phyloP scores from a whole-genome alignment of 2,329 filamentous ascomycete genomes.

The Talaromyces marneffei region DNA sequence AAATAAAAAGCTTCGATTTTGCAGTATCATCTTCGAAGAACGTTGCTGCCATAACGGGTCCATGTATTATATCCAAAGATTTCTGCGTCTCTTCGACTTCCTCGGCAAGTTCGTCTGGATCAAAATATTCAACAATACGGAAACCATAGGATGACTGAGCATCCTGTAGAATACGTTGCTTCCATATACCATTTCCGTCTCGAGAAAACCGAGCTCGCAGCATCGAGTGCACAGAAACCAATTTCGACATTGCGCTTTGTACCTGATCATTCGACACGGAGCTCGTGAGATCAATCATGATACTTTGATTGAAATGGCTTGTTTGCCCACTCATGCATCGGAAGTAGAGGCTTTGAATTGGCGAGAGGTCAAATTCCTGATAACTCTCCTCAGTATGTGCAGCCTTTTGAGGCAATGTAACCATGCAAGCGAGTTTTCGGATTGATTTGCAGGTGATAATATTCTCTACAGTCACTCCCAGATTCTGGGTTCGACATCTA shows the following conservation, averaged over 20 bases:
- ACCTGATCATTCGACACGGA: slow-evolving; percentile 3
- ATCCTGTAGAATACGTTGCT: slow-evolving; percentile 13
- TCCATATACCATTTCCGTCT: slow-evolving; percentile 17
- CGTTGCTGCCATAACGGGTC: slow-evolving; percentile 8
- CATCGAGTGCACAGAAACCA: slow-evolving; percentile 20
- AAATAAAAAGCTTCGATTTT: slow-evolving; percentile 15
- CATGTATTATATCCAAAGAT: slow-evolving; percentile 10
- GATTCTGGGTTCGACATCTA: slow-evolving; percentile 14
- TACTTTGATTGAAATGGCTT: slow-evolving; percentile 22
- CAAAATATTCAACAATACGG: slow-evolving; percentile 1
- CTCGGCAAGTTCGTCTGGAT: slow-evolving; percentile 6
- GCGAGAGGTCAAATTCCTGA: slow-evolving; percentile 20
- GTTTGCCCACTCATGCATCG: slow-evolving; percentile 15
- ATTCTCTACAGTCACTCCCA: slow-evolving; percentile 15
- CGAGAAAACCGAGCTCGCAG: slow-evolving; percentile 20
- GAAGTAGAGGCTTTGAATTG: slow-evolving; percentile 22
- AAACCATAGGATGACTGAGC: slow-evolving; percentile 7
- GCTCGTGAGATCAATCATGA: slow-evolving; percentile 12
- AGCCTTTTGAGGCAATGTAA: slow-evolving; percentile 10
- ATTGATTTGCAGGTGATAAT: slow-evolving; percentile 17
- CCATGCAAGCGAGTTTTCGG: slow-evolving; percentile 14
- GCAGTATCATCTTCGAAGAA: slow-evolving; percentile 1
- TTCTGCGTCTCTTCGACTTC: slow-evolving; percentile 11
- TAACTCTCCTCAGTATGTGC: slow-evolving; percentile 8
- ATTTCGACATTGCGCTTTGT: slow-evolving; percentile 10